Percentiles rank a stretch among this genome's conserved stretches.
phyloP scores from a whole-genome alignment of 345 rosid species.

The Populus euphratica region DNA sequence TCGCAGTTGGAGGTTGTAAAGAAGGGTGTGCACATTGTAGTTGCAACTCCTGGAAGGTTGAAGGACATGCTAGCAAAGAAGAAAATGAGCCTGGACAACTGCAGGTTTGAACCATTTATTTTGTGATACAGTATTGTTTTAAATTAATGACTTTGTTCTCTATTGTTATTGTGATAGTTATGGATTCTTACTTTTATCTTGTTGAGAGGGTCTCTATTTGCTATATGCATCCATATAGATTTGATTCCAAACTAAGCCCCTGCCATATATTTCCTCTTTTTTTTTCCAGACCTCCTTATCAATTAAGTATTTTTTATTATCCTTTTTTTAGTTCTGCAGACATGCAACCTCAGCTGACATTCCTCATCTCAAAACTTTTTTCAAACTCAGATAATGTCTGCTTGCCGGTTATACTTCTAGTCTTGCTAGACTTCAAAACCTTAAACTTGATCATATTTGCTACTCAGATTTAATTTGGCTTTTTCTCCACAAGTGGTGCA shows the following conservation, averaged over 20 bases:
- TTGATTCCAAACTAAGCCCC: not conserved
- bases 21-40: constrained; percentile 86
- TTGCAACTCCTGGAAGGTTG: constrained; percentile 92
- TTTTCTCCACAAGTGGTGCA: too few relatives aligned
- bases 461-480: too few relatives aligned
- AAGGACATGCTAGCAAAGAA: constrained; percentile 96
- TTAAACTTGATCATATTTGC: too few relatives aligned
- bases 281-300: not conserved
- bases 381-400: too few relatives aligned
- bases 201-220: not conserved
- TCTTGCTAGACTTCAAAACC: too few relatives aligned
- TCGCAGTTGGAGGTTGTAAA: constrained; percentile 82
- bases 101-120: constrained; percentile 50
- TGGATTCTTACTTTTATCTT: not conserved
- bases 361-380: too few relatives aligned
- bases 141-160: not conserved
- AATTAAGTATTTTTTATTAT: too few relatives aligned
- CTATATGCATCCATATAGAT: not conserved
- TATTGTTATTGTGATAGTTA: not conserved
- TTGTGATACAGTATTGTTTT: not conserved
- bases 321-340: not conserved
- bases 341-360: not conserved
- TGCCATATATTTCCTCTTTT: not conserved
- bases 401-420: too few relatives aligned
- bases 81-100: constrained; percentile 82